Base-by-base conservation (phyloP, 352 stramenopile genomes). In the Aphanomyces cochlioides region DNA sequence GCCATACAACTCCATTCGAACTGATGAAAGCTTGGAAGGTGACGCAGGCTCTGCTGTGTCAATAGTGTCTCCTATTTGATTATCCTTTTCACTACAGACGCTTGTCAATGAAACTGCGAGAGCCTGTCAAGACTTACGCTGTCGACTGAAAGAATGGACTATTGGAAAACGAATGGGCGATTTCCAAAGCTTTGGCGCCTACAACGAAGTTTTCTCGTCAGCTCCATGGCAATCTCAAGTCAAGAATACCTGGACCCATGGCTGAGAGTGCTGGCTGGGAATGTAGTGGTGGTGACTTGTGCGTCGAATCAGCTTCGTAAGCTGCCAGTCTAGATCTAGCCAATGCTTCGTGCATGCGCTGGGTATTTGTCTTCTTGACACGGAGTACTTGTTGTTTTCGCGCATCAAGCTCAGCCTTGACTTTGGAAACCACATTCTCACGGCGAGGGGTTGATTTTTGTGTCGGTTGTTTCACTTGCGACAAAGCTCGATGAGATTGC, bases 141-240 rank as follows among this genome's bases (percentile, higher is more conserved):
- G 91, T 91, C 45, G 72, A 83, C 54, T 91, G 80, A 79, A 93
- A 83, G 7, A 93, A 70, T 64, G 84, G 80, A n/a, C 84, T 87
- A 38, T 77, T 84, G 34, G 90, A 84, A 28, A 94, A 91, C n/a
- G 83, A 73, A 59, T 92, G 81, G 3, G 84, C 84, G n/a, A 94
- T 94, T 75, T 94, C 84, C 21, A 92, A 72, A 7, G 86, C 83
- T 8, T 84, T 83, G 61, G 83, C 84, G 54, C 86, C 86, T 92
- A 66, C 13, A 40, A 10, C 3, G 1, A 28, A 28, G 28, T 28
- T 28, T 28, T 28, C 19, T 47, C 3, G 1, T 36, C 19, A 41
- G n/a, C 28, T 53, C 3, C 0, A 3, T 28, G 12, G 61, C 41
- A 40, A 67, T 56, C 39, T 13, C 7, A 69, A 38, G 43, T 6